Base-by-base conservation (phyloP, 1,284 basidiomycete species). In the Waitea zeae region DNA sequence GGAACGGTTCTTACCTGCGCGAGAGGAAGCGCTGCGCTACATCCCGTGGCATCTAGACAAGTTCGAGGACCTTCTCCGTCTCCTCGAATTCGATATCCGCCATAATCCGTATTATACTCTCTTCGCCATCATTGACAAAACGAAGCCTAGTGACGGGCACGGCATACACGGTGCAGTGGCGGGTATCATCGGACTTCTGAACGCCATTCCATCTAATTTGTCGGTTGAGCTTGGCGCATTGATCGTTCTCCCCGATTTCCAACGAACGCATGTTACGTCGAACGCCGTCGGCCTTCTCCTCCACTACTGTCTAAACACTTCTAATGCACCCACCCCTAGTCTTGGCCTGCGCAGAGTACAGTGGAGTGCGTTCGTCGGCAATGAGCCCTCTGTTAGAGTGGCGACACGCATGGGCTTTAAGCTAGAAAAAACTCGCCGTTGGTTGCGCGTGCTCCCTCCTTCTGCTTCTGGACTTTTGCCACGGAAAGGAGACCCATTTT, bases 301-400 rank as follows among this genome's bases (percentile, higher is more conserved):
- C 13, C 43, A 44, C 11, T 54, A 52, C 39, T 39, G 33, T 17
- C 42, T 59, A 31, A 46, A 53, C 9, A 30, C 45, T 11, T 48
- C 49, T 17, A 29, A 37, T 9, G 32, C 18, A 5, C 33, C 30
- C 4, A 27, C 22, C n/a, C 41, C 41, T 14, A 46, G 48, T 12
- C 48, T 58, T 15, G 51, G 52, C 1, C 40, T 59, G 17, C 44
- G 58, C 7, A 45, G 59, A 9, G 50, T 53, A 9, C 51, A 58
- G 36, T 26, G 22, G 22, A 26, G 7, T 7, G 7, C 7, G 7
- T 7, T 7, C 22, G 7, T n/a, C 7, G 22, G n/a, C 22, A 26
- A 26, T n/a, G n/a, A 26, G n/a, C 22, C 22, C 7, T 26, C 22
- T 26, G 7, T 26, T n/a, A n/a, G 7, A 7, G n/a, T n/a, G 22